Percentiles rank a stretch among this genome's conserved stretches.
Conservation (phyloP, 2,329 filamentous ascomycete species). For the Camptophora hylomeconis region DNA sequence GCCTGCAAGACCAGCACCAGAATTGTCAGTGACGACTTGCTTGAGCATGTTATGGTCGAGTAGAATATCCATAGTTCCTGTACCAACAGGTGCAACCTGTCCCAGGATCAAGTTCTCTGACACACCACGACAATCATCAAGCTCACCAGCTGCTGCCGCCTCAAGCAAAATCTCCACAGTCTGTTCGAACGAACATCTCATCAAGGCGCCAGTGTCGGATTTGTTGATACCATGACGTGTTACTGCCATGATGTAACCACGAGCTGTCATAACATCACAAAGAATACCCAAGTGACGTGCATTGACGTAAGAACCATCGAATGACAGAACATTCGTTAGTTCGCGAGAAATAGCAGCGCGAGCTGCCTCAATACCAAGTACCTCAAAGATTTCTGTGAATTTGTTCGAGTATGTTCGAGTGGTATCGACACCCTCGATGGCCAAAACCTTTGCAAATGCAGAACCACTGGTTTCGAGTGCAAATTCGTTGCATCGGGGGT, state of each 20-base stretch:
- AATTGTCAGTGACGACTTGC: slow-evolving; percentile 87
- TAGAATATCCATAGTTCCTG: slow-evolving; percentile 86
- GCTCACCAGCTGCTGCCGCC: slow-evolving; percentile 82
- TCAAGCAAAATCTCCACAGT: slow-evolving; percentile 97
- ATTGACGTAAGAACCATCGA: slow-evolving; percentile 99
- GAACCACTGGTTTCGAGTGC: slow-evolving; percentile 92
- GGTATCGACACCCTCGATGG: slow-evolving; percentile 77
- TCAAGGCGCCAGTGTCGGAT: slow-evolving; percentile 91
- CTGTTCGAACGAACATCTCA: slow-evolving; percentile 99
- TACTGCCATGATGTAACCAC: slow-evolving; percentile 86
- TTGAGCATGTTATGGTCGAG: slow-evolving; percentile 92
- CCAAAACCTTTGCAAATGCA: slow-evolving; percentile 68
- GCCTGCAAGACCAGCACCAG: slow-evolving; percentile 68
- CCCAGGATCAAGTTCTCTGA: slow-evolving; percentile 98
- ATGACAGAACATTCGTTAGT: slow-evolving; percentile 82
- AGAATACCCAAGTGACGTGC: slow-evolving; percentile 91
- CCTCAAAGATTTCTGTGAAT: slow-evolving; percentile 84
- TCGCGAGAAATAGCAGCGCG: slow-evolving; percentile 78
- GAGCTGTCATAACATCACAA: slow-evolving; percentile 94
- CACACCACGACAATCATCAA: slow-evolving; percentile 95
- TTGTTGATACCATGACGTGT: slow-evolving; percentile 98
- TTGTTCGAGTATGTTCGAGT: slow-evolving; percentile 86
- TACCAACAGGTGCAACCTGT: slow-evolving; percentile 92
- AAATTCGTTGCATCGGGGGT: slow-evolving; percentile 75
- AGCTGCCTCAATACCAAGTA: slow-evolving; percentile 92